phyloP scores from a whole-genome alignment of 169 alveolate species.

The Eimeria necatrix region DNA sequence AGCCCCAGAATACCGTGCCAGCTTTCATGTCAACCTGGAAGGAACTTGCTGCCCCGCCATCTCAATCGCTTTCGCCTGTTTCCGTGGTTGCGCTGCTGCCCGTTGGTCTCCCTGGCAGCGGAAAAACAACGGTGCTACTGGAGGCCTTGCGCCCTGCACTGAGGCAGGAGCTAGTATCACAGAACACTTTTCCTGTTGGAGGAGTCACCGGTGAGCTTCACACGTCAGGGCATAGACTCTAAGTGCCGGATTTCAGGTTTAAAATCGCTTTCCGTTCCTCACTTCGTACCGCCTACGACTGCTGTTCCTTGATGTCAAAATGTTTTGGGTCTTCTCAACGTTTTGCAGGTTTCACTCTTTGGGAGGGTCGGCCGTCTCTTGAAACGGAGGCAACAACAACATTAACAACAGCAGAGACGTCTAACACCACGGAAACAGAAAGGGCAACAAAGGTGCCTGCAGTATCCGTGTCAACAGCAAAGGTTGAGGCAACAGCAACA shows the following conservation, averaged over 20 bases:
- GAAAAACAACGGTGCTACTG: conserved; percentile 50
- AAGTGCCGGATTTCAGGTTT: background rate
- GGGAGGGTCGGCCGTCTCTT: conserved; percentile 60
- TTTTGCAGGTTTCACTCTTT: conserved; percentile 24
- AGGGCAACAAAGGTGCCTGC: background rate
- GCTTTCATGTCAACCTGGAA: background rate
- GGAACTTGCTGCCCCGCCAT: background rate
- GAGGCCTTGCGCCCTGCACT: conserved; percentile 71
- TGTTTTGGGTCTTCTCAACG: background rate
- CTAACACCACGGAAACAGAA: background rate
- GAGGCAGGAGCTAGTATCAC: conserved; percentile 37
- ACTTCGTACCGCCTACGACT: background rate
- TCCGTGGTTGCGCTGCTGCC: conserved; percentile 71
- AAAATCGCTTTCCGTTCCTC: background rate
- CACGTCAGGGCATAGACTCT: background rate
- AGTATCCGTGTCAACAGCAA: background rate
- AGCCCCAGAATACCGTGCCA: background rate
- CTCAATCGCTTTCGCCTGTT: background rate
- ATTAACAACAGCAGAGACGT: background rate
- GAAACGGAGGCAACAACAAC: background rate
- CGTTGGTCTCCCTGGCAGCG: conserved; percentile 70
- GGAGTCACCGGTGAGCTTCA: conserved; percentile 51
- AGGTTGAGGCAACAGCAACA: background rate
- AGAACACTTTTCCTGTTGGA: conserved; percentile 15
- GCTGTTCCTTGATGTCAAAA: background rate